Base-by-base conservation (phyloP, 805 yeast species). In the Kluyveromyces starmeri region DNA sequence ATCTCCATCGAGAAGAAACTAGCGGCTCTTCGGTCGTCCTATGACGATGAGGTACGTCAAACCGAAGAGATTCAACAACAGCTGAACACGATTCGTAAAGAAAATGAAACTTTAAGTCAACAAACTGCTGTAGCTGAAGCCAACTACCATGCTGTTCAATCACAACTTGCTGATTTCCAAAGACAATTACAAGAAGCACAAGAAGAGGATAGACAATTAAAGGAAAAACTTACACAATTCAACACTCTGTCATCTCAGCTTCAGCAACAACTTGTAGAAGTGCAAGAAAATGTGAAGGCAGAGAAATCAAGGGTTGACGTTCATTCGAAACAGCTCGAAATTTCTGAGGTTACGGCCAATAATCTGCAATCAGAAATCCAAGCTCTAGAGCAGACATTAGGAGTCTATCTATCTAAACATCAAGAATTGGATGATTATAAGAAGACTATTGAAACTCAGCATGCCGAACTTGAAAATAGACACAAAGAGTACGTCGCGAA, bases 121-220 rank as follows among this genome's bases (percentile, higher is more conserved):
- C 88, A 84, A 47, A 65, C 83, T 1, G 72, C 84, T 0, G 68
- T 83, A 27, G 71, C 82, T 2, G 95, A 86, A 54, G 94, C 94
- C 8, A 80, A 73, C 46, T 71, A 72, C 48, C 80, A 83, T 54
- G 75, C 82, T 4, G 68, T 79, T 30, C 82, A 83, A 40, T 55
- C 74, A 0, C 75, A 80, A 42, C 65, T 80, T 42, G 75, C 73
- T 44, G 72, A 71, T 28, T 61, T 78, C 34, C 82, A 80, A 46
- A 53, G 67, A 4, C 68, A 70, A 13, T 64, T 79, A 29, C 83
- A 79, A 36, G 72, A 70, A 32, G 69, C 80, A n/a, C 88, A 83
- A 58, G 71, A 73, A 49, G 71, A 73, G 46, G 83, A 81, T 44
- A 64, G 72, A 11, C 51, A 70, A 3, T 61, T 82, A 47, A 83